Evolutionary conservation across 1,139 yeast genomes (phyloP).

Genomic region (Meyerozyma carpophila): DNA sequence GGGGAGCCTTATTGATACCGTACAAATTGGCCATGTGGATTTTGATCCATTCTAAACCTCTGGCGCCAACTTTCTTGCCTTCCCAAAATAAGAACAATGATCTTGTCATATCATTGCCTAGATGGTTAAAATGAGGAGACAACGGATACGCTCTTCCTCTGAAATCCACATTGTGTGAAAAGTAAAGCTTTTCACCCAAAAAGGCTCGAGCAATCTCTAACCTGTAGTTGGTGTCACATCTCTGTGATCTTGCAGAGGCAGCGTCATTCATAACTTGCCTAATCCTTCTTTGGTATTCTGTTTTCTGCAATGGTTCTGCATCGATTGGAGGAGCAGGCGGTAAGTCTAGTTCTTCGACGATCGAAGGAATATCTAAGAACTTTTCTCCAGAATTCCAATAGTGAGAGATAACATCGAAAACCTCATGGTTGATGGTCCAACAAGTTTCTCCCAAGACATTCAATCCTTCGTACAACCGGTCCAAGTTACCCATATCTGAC

Average conservation of each 20-base stretch:
- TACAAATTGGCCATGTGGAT: conserved; percentile 84
- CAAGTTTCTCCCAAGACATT: conserved; percentile 85
- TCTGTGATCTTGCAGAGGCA: conserved; percentile 68
- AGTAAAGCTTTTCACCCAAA: conserved; percentile 80
- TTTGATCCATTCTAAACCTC: conserved; percentile 83
- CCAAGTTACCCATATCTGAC: conserved; percentile 60
- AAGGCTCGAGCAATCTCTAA: conserved; percentile 93
- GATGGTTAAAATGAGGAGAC: conserved; percentile 73
- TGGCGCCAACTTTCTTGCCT: conserved; percentile 69
- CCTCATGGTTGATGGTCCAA: conserved; percentile 81
- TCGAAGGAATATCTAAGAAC: conserved; percentile 77
- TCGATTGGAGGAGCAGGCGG: conserved; percentile 64
- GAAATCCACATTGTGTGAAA: conserved; percentile 73
- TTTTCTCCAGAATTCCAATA: conserved; percentile 85
- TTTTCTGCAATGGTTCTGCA: conserved; percentile 67
- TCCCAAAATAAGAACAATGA: conserved; percentile 85
- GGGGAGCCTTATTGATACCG: conserved; percentile 82
- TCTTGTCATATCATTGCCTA: conserved; percentile 89
- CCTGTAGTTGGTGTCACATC: conserved; percentile 92
- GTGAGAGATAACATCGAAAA: conserved; percentile 64
- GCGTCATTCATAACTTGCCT: conserved; percentile 55
- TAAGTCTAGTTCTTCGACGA: conserved; percentile 46
- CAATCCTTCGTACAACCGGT: conserved; percentile 69
- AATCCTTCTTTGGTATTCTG: conserved; percentile 62
- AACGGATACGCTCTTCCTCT: conserved; percentile 88